Evolutionary conservation across 106 monocot species (phyloP).

Genomic region (Platanthera zijinensis): DNA sequence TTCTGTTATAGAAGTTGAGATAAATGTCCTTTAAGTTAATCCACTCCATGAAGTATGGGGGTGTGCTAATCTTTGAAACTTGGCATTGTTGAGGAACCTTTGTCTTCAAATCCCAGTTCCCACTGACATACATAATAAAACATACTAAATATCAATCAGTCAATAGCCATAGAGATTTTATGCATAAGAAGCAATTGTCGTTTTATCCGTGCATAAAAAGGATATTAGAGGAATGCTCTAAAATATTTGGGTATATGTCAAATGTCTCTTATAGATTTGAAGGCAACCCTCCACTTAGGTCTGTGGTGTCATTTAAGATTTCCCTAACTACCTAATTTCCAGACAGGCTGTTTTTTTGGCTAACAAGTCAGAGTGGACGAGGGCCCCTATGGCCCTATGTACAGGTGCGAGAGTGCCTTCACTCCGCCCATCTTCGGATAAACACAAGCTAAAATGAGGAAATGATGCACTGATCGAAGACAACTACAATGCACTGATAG

Average conservation of each 20-base stretch:
- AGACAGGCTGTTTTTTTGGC: too few relatives aligned
- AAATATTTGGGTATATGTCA: neutral
- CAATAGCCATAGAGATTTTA: neutral
- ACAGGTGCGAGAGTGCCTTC: too few relatives aligned
- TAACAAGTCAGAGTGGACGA: too few relatives aligned
- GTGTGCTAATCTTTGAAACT: slow-evolving; percentile 59
- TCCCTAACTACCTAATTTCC: too few relatives aligned
- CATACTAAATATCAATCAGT: neutral
- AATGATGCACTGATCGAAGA: too few relatives aligned
- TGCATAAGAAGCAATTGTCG: neutral
- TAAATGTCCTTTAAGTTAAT: slow-evolving; percentile 95
- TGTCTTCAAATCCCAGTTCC: slow-evolving; percentile 98
- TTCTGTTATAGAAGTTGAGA: slow-evolving; percentile 79
- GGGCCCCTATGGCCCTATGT: too few relatives aligned
- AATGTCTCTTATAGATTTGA: too few relatives aligned
- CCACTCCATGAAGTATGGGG: slow-evolving; percentile 91
- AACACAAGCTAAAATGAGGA: too few relatives aligned
- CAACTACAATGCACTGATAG: too few relatives aligned
- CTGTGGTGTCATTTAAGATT: too few relatives aligned
- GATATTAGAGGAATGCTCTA: neutral
- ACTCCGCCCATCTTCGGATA: too few relatives aligned
- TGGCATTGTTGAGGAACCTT: slow-evolving; percentile 84
- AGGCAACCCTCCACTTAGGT: too few relatives aligned
- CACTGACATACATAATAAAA: slow-evolving; percentile 31
- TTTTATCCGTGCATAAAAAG: neutral